Evolutionary conservation across 768 basidiomycete species (phyloP), one percentile per base, ranked within the genome.

Genomic region (Xerocomellus chrysenteron): DNA sequence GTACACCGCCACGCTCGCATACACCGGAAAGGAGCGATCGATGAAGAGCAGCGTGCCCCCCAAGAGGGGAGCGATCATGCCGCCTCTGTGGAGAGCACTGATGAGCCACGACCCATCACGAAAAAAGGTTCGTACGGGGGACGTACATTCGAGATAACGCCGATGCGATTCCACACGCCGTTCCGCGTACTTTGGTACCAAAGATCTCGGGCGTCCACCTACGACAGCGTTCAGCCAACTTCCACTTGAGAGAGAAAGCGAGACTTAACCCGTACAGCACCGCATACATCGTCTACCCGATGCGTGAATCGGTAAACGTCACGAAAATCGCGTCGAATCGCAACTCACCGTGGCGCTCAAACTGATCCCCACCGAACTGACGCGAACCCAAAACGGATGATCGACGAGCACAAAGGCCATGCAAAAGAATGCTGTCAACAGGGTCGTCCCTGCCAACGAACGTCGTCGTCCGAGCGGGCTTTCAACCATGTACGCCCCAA

Each of bases 161-260:
- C 4, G 90, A 92, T 0, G 93, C 92, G 50, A 90, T 87, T 1
- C 93, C 93, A 65, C 89, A 88, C 0, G 92, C 94, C 1, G 92
- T 93, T 28, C 94, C 93, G 47, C 93, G 84, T 3, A 94, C 88
- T 76, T 85, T 84, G 1, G 91, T 92, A 0, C 82, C 85, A 65
- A 95, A 94, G 14, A 92, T 87, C 71, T 92, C 90, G 4, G 92
- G 92, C 0, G 92, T 93, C 87, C 90, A 91, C 4, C 79, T 77
- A 21, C 7, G 3, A 30, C 4, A 43, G 7, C 16, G 24, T 21
- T 60, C 19, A 52, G 47, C 13, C 26, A 21, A 33, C 11, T 0
- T 12, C 10, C 5, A 30, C 55, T 1, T 3, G 17, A 9, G 13
- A 30, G 13, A 30, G 12, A 19, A 39, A n/a, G 13, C 12, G 8